phyloP scores from a whole-genome alignment of 2,329 filamentous ascomycete genomes.

The Fusarium sp. region DNA sequence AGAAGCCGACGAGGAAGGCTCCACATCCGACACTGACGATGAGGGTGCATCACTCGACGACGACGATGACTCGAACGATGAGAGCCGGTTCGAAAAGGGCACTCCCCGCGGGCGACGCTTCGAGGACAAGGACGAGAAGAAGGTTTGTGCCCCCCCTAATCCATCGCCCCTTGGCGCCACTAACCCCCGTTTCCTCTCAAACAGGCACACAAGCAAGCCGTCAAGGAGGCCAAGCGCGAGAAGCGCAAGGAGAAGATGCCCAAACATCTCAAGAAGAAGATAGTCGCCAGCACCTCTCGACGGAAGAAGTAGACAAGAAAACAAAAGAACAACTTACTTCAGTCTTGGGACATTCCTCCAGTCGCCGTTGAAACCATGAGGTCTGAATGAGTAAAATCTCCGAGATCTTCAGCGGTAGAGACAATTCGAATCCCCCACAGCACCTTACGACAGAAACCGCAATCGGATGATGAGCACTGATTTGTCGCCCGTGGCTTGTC shows the following conservation, averaged over 20 bases:
- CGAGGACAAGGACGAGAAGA: constrained; percentile 91
- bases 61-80: constrained; percentile 59
- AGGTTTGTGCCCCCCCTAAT: constrained; percentile 58
- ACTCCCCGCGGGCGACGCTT: constrained; percentile 84
- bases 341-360: background rate
- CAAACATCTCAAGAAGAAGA: constrained; percentile 93
- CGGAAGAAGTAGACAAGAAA: constrained; percentile 67
- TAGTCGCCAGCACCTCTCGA: constrained; percentile 73
- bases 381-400: constrained; percentile 3
- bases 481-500: constrained; percentile 44
- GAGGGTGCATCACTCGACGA: constrained; percentile 62
- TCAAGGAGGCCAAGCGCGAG: constrained; percentile 96
- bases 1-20: constrained; percentile 50
- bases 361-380: constrained; percentile 20
- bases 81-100: constrained; percentile 72
- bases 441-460: constrained; percentile 8
- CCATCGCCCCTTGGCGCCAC: constrained; percentile 10
- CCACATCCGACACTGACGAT: constrained; percentile 58
- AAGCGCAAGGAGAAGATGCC: constrained; percentile 96
- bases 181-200: constrained; percentile 33
- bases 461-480: constrained; percentile 64
- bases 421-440: background rate
- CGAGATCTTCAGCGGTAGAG: background rate
- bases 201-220: constrained; percentile 81
- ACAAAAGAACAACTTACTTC: background rate